Evolutionary conservation across 1,139 yeast species (phyloP).

Genomic region (Protomyces lactucae-debilis): DNA sequence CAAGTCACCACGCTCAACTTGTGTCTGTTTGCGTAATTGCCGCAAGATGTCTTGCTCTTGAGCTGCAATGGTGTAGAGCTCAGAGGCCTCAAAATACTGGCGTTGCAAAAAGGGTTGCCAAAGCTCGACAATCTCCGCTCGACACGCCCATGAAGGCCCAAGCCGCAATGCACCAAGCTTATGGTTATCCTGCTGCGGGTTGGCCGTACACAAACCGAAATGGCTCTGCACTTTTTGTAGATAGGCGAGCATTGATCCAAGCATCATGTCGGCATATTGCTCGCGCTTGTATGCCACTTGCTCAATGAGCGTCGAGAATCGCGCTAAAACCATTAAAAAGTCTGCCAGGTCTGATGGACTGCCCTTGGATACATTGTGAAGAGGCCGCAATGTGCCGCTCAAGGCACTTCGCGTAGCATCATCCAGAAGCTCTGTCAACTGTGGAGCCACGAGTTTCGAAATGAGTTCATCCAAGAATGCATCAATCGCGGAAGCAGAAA

Average conservation of each 20-base stretch:
- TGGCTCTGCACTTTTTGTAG: conserved; percentile 2
- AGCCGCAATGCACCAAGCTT: conserved; percentile 8
- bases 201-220: conserved; percentile 7
- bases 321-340: conserved; percentile 1
- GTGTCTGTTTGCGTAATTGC: background rate
- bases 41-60: background rate
- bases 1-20: background rate
- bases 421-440: conserved; percentile 19
- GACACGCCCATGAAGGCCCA: conserved; percentile 15
- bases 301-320: conserved; percentile 6
- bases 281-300: conserved; percentile 12
- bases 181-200: conserved; percentile 1
- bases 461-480: conserved; percentile 24
- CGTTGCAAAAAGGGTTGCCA: background rate
- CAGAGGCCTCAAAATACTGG: background rate
- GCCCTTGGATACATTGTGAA: conserved; percentile 1
- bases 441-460: conserved; percentile 9
- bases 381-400: background rate
- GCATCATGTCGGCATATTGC: conserved; percentile 15
- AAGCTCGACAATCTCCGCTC: conserved; percentile 4
- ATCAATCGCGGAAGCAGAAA: conserved; percentile 1
- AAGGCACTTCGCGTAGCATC: conserved; percentile 1
- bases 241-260: conserved; percentile 14
- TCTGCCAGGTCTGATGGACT: background rate
- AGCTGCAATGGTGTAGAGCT: background rate